A percentile compares a stretch with the other conserved stretches of the same genome.
These are phyloP conservation scores for Ophiostoma populinum DNA, from an alignment of 2,329 filamentous ascomycete genomes.

Conservation along the genomic window DNA sequence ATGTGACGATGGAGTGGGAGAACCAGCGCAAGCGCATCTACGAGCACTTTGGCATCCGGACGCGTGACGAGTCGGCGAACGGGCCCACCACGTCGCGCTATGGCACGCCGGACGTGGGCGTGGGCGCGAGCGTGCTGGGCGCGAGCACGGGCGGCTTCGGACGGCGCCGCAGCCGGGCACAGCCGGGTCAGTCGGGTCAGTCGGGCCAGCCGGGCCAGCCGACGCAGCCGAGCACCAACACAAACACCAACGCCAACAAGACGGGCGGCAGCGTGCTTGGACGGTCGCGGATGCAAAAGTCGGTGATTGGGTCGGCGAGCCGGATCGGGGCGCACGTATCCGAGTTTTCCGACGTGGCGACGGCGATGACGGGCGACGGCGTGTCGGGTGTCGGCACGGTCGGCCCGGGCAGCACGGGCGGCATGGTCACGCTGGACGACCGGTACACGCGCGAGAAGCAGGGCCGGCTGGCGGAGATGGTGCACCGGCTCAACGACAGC, in stretches of 20 bases:
- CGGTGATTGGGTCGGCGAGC: constrained; percentile 69
- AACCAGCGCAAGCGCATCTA: constrained; percentile 85
- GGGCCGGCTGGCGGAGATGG: constrained; percentile 58
- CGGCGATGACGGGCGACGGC: constrained; percentile 24
- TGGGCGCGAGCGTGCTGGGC: neutral
- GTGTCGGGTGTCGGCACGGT: constrained; percentile 1
- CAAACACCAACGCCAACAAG: constrained; percentile 12
- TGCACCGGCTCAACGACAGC: constrained; percentile 60
- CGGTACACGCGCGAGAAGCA: constrained; percentile 73
- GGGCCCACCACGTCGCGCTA: constrained; percentile 9
- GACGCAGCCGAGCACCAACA: constrained; percentile 13
- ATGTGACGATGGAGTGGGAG: constrained; percentile 91
- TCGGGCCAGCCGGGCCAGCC: no score
- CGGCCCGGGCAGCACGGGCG: constrained; percentile 21
- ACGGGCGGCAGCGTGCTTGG: constrained; percentile 38
- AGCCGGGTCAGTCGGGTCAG: no score
- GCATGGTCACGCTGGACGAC: constrained; percentile 45
- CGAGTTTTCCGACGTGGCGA: constrained; percentile 52
- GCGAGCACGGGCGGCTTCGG: constrained; percentile 41
- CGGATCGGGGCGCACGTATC: constrained; percentile 45
- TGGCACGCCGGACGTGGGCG: constrained; percentile 8
- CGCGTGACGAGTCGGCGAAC: constrained; percentile 27
- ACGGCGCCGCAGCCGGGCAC: constrained; percentile 24
- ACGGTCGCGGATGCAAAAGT: constrained; percentile 56
- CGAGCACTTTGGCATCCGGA: constrained; percentile 81